Evolutionary conservation across 192 early-diverging fungal species (phyloP).

Genomic region (Dissophora ornata): DNA sequence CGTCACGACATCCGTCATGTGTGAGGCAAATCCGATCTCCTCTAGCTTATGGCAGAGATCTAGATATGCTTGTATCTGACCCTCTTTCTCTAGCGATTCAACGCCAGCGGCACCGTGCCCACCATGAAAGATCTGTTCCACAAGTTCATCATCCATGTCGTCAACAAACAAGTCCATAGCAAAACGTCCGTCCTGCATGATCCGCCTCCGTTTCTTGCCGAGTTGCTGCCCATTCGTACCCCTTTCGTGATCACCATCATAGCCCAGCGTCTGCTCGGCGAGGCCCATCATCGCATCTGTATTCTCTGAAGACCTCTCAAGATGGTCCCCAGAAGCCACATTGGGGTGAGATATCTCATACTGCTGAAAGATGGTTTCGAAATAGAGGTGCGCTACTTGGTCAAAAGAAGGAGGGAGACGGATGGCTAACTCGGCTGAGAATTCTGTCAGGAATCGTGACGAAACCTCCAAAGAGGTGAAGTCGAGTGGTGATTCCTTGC

Average conservation of each 20-base stretch:
- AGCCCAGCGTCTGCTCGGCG: background rate
- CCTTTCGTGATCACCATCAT: background rate
- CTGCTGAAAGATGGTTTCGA: slow-evolving; percentile 29
- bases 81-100: background rate
- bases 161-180: slow-evolving; percentile 48
- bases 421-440: slow-evolving; percentile 27
- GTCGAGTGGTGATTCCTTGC: slow-evolving; percentile 9
- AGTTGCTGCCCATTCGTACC: slow-evolving; percentile 12
- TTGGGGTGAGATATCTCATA: slow-evolving; percentile 3
- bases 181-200: slow-evolving; percentile 42
- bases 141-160: slow-evolving; percentile 33
- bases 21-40: slow-evolving; percentile 33
- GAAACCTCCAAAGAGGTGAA: slow-evolving; percentile 21
- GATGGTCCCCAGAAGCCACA: background rate
- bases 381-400: slow-evolving; percentile 34
- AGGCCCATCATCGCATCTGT: background rate
- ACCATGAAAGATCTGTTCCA: slow-evolving; percentile 35
- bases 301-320: background rate
- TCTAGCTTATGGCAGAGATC: slow-evolving; percentile 34
- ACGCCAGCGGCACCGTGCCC: background rate
- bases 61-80: slow-evolving; percentile 15
- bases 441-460: slow-evolving; percentile 24
- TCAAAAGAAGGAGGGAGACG: slow-evolving; percentile 35
- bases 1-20: slow-evolving; percentile 37
- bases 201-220: slow-evolving; percentile 29